These are phyloP conservation scores for Monilinia laxa DNA, from an alignment of 2,329 filamentous ascomycete genomes.

Conservation along the genomic window DNA sequence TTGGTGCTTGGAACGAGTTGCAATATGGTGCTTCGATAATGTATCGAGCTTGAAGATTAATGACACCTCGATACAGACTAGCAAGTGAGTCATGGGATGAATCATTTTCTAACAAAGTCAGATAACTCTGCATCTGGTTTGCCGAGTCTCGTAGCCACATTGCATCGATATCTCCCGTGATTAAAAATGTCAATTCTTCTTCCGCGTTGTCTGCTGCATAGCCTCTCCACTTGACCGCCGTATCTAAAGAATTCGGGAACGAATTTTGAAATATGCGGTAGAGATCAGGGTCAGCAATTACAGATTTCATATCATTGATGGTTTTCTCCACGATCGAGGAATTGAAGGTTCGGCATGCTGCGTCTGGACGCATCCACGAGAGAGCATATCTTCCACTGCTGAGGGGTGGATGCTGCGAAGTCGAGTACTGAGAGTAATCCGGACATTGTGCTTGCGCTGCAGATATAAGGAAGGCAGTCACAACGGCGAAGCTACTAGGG, in stretches of 20 bases:
- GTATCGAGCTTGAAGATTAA: constrained; percentile 70
- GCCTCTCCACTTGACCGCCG: constrained; percentile 68
- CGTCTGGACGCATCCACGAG: constrained; percentile 75
- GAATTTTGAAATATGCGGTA: constrained; percentile 69
- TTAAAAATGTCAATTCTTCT: constrained; percentile 63
- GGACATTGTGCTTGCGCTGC: constrained; percentile 50
- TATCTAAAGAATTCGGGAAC: constrained; percentile 74
- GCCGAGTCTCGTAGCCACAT: constrained; percentile 88
- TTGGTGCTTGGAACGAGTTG: constrained; percentile 86
- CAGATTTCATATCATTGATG: constrained; percentile 66
- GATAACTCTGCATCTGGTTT: constrained; percentile 71
- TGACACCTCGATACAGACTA: constrained; percentile 66
- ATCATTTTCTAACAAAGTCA: constrained; percentile 57
- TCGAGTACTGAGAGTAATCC: constrained; percentile 63
- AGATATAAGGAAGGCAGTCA: neutral
- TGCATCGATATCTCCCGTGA: constrained; percentile 69
- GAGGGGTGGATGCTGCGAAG: constrained; percentile 63
- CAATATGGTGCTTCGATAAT: constrained; percentile 73
- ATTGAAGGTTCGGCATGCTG: constrained; percentile 77
- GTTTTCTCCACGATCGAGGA: constrained; percentile 74
- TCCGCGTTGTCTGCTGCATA: constrained; percentile 53
- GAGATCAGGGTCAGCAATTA: constrained; percentile 74
- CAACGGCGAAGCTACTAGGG: neutral
- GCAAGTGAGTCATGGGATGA: constrained; percentile 58
- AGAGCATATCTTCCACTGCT: constrained; percentile 75